These are phyloP conservation scores for Pythium periplocum DNA, from an alignment of 352 stramenopile species.

Conservation along the genomic window DNA sequence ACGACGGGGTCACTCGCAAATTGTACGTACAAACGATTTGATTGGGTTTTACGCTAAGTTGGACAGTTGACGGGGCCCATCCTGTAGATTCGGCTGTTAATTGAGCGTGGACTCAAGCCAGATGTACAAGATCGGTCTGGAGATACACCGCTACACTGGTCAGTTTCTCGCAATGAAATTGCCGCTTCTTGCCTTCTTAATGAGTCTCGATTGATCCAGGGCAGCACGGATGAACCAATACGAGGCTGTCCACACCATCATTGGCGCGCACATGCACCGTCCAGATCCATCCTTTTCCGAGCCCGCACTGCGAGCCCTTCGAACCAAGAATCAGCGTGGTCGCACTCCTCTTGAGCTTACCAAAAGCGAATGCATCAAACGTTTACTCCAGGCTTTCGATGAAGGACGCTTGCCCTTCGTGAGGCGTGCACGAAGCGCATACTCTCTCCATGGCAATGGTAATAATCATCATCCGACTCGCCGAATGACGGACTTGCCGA, in stretches of 20 bases:
- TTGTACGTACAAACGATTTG: slow-evolving; percentile 25
- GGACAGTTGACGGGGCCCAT: background rate
- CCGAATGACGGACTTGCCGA: background rate
- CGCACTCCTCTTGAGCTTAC: slow-evolving; percentile 33
- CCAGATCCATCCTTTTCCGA: slow-evolving; percentile 23
- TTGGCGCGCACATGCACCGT: slow-evolving; percentile 32
- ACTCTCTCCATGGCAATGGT: slow-evolving; percentile 1
- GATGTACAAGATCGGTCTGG: slow-evolving; percentile 38
- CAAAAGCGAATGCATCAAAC: slow-evolving; percentile 39
- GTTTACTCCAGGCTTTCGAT: slow-evolving; percentile 39
- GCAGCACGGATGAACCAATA: slow-evolving; percentile 53
- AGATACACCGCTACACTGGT: slow-evolving; percentile 71
- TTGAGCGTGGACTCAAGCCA: slow-evolving; percentile 34
- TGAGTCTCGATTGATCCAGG: slow-evolving; percentile 18
- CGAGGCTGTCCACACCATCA: slow-evolving; percentile 42
- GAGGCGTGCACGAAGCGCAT: slow-evolving; percentile 12
- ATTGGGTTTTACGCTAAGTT: background rate
- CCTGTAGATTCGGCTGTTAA: slow-evolving; percentile 38
- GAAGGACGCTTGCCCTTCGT: slow-evolving; percentile 33
- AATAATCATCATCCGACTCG: slow-evolving; percentile 6
- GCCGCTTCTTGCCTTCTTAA: background rate
- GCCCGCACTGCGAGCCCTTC: slow-evolving; percentile 26
- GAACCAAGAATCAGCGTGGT: slow-evolving; percentile 38
- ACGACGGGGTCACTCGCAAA: slow-evolving; percentile 38
- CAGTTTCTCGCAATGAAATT: background rate